Conservation (phyloP, 2,329 filamentous ascomycete species). For the Tothia fuscella region DNA sequence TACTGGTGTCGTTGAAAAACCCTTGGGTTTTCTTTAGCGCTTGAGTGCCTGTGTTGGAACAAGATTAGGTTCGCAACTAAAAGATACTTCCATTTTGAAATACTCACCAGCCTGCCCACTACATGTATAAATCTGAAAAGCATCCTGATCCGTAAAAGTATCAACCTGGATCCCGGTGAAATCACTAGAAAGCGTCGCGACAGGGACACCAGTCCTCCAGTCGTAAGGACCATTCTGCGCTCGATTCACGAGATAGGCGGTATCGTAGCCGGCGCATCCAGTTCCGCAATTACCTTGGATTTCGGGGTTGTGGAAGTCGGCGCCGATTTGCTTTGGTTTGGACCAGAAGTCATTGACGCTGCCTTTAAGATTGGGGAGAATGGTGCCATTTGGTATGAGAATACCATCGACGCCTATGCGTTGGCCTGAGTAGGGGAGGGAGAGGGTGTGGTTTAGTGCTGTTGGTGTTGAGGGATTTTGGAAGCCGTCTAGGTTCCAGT, state of each 20-base stretch:
- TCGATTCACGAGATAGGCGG: slow-evolving; percentile 57
- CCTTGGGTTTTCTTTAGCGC: slow-evolving; percentile 62
- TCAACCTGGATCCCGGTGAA: slow-evolving; percentile 79
- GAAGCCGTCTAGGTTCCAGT: slow-evolving; percentile 77
- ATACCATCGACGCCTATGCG: slow-evolving; percentile 52
- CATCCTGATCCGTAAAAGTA: slow-evolving; percentile 71
- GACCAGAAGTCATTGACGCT: slow-evolving; percentile 77
- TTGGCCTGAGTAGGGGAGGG: slow-evolving; percentile 61
- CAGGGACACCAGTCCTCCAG: slow-evolving; percentile 48
- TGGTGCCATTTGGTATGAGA: slow-evolving; percentile 40
- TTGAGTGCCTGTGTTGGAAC: slow-evolving; percentile 34
- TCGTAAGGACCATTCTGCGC: slow-evolving; percentile 34
- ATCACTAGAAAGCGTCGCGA: slow-evolving; percentile 55
- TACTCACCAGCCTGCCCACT: slow-evolving; percentile 57
- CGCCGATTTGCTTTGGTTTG: slow-evolving; percentile 64
- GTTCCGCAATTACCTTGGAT: slow-evolving; percentile 64
- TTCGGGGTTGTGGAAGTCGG: slow-evolving; percentile 50
- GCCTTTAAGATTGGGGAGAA: slow-evolving; percentile 54
- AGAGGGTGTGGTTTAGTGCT: slow-evolving; percentile 59
- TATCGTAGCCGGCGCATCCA: slow-evolving; percentile 78
- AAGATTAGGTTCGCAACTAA: slow-evolving; percentile 16
- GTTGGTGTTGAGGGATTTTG: slow-evolving; percentile 56
- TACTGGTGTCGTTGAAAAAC: slow-evolving; percentile 38
- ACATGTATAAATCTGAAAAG: slow-evolving; percentile 82
- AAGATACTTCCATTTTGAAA: slow-evolving; percentile 28